Evolutionary conservation across 306 rosid genomes (phyloP), one percentile per base, ranked within the genome.

Genomic region (Vigna nakashimae): DNA sequence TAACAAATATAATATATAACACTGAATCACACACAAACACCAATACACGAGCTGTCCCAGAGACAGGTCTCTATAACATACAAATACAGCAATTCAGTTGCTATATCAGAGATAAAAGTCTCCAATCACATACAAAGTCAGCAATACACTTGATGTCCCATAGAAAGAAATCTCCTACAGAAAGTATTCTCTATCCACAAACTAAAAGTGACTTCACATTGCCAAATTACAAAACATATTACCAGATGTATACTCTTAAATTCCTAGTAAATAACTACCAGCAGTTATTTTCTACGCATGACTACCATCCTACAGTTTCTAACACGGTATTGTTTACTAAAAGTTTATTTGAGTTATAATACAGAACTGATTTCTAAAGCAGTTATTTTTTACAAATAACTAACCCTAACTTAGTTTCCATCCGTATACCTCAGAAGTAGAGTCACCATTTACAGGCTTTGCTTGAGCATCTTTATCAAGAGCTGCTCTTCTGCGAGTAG

Each of bases 361-460:
- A 51, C 4, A 51, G 24, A n/a, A 51, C 18, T 51, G 56, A n/a
- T n/a, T 51, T 51, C 11, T 6, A 51, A 17, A 52, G 58, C 58
- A 52, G 58, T 7, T 51, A 51, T 7, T 51, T 26, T 26, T 26
- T 2, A 26, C 28, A 26, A 26, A 51, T 51, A 51, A 51, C 57
- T 7, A 10, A 8, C 10, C 11, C 22, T n/a, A 51, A 51, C 24
- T 6, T 20, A 16, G 57, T 52, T 52, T 52, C 11, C 58, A 52
- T 16, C 58, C 34, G 67, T 85, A 80, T 83, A 96, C 99, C 99
- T 96, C 99, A 69, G 99, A 96, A 40, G 98, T 92, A 70, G 98
- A 91, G 84, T 96, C 98, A 79, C 93, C 98, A 65, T 83, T 85
- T 52, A 77, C 86, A 72, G 92, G 90, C 76, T 96, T 92, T 86